These are phyloP conservation scores for Boletus sensibilis DNA, from an alignment of 768 basidiomycete species.

Conservation along the genomic window DNA sequence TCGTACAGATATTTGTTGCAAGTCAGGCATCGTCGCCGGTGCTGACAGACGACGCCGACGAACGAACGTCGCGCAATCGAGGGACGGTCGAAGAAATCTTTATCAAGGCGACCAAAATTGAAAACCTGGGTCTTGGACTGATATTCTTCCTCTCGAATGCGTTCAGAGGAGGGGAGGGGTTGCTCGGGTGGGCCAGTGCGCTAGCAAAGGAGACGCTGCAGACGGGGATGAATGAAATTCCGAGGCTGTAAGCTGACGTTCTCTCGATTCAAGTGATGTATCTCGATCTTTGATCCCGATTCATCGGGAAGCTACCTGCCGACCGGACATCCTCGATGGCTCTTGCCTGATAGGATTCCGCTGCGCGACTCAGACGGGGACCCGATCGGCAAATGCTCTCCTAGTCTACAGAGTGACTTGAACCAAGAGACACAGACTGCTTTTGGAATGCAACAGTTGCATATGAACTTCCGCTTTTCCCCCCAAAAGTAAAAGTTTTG, in stretches of 20 bases:
- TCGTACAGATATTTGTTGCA: slow-evolving; percentile 66
- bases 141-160: slow-evolving; percentile 62
- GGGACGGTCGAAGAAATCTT: slow-evolving; percentile 74
- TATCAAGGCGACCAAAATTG: slow-evolving; percentile 65
- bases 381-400: not conserved
- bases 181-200: slow-evolving; percentile 65
- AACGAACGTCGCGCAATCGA: slow-evolving; percentile 49
- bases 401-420: not conserved
- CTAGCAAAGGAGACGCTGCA: slow-evolving; percentile 71
- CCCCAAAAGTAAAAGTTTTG: slow-evolving; percentile 73
- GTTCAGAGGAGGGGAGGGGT: slow-evolving; percentile 41
- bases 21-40: slow-evolving; percentile 75
- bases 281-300: not conserved
- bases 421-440: slow-evolving; percentile 1
- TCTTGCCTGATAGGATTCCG: not conserved
- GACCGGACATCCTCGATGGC: not conserved
- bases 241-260: slow-evolving; percentile 21
- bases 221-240: slow-evolving; percentile 57
- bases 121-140: slow-evolving; percentile 71
- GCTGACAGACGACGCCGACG: slow-evolving; percentile 38
- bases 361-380: not conserved
- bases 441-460: slow-evolving; percentile 73
- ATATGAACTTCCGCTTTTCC: slow-evolving; percentile 67
- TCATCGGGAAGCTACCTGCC: not conserved
- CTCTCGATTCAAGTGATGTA: not conserved